Evolutionary conservation across 192 early-diverging fungal species (phyloP), one percentile per base, ranked within the genome.

Genomic region (Backusella sp.): DNA sequence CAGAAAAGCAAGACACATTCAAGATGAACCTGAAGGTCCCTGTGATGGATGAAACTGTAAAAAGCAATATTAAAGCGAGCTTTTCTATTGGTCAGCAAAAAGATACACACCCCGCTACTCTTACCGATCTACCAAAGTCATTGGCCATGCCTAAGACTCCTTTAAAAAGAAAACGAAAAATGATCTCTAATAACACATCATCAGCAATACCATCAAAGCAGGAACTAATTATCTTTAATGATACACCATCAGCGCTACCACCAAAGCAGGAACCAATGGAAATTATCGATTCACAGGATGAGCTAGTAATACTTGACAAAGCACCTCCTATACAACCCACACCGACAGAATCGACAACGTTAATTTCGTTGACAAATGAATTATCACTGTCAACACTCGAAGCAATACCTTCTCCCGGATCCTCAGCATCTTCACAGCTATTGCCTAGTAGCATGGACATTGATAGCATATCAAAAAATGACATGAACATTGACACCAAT

Each of bases 161-260:
- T 0, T 67, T 77, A 11, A 77, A 77, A 36, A 34, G 76, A 44
- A 77, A 72, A 68, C 36, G 76, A 23, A 41, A 71, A 23, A 37
- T 41, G 5, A 73, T 21, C 28, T 28, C 28, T 28, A 28, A 28
- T 59, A 21, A 4, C 0, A 7, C 52, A 21, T 21, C 53, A 59
- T 23, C 53, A 59, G 23, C 9, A 26, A 26, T 28, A 59, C 23
- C 53, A 26, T 11, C 23, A 59, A 26, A 12, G 19, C 23, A 59
- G 21, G n/a, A 26, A 52, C 0, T 6, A 52, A 52, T n/a, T 19
- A 28, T 28, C 28, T 28, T 1, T 28, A 28, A 28, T 62, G 11
- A 5, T 3, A 8, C 53, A 21, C 9, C 56, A 62, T 23, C 56
- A 62, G 23, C 23, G 26, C 12, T 28, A 62, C 26, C 56, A 28